Evolutionary conservation across 75 land plant species (phyloP).

Genomic region (Ceratopteris richardii): DNA sequence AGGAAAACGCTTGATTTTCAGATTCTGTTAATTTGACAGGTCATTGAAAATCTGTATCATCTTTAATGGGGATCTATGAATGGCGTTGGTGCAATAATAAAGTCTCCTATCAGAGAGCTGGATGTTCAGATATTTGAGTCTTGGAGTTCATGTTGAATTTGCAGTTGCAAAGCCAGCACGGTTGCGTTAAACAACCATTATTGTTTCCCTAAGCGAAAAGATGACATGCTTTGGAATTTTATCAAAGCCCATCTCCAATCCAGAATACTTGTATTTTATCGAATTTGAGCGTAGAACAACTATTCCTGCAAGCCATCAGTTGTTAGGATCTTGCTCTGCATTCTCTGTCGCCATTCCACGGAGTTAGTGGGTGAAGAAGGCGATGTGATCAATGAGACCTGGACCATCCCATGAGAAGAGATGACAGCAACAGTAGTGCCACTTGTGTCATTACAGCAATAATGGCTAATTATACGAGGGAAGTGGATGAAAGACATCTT

Average conservation of each 20-base stretch:
- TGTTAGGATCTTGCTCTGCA: too few species aligned
- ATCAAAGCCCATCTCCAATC: slow-evolving; percentile 76
- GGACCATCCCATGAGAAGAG: too few species aligned
- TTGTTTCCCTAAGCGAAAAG: slow-evolving; percentile 82
- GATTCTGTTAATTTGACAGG: slow-evolving; percentile 52
- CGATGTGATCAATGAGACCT: too few species aligned
- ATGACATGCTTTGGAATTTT: slow-evolving; percentile 96
- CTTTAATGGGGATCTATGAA: slow-evolving; percentile 70
- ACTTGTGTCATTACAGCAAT: too few species aligned
- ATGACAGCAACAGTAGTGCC: too few species aligned
- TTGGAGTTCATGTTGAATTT: slow-evolving; percentile 93
- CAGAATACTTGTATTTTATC: slow-evolving; percentile 84
- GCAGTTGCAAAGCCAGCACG: slow-evolving; percentile 77
- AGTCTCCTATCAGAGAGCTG: slow-evolving; percentile 95
- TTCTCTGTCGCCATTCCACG: too few species aligned
- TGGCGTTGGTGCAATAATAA: slow-evolving; percentile 88
- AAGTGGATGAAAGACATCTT: too few species aligned
- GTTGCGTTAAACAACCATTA: slow-evolving; percentile 62
- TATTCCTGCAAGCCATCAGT: too few species aligned
- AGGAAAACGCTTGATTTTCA: too few species aligned
- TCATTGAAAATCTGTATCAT: slow-evolving; percentile 77
- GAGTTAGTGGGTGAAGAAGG: too few species aligned
- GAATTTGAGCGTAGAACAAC: too few species aligned
- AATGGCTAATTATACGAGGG: too few species aligned
- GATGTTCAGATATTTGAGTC: slow-evolving; percentile 78